Evolutionary conservation across 2,329 filamentous ascomycete species (phyloP).

Genomic region (Ramularia endophylla): DNA sequence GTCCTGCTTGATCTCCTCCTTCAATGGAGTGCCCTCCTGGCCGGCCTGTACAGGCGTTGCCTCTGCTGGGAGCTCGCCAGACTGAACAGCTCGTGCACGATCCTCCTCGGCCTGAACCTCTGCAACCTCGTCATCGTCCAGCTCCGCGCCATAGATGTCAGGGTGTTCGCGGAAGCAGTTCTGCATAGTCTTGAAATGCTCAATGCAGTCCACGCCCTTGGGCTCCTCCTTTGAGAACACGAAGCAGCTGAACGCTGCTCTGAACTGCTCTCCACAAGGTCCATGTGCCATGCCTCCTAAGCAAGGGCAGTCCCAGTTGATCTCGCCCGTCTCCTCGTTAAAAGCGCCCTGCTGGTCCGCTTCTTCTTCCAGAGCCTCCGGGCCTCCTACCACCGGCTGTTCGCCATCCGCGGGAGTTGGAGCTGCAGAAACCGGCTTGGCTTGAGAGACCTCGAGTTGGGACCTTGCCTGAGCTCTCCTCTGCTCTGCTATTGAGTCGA

Average conservation of each 20-base stretch:
- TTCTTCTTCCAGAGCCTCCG: conserved; percentile 67
- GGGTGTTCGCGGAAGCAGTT: conserved; percentile 91
- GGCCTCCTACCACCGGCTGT: conserved; percentile 27
- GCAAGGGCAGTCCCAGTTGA: conserved; percentile 99
- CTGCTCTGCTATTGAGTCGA: conserved; percentile 41
- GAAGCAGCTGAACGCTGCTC: conserved; percentile 94
- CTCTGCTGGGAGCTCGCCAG: conserved; percentile 10
- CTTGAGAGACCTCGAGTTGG: conserved; percentile 10
- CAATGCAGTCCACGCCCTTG: conserved; percentile 50
- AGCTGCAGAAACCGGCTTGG: conserved; percentile 4
- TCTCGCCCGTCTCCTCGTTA: conserved; percentile 97
- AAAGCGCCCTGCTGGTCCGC: conserved; percentile 85
- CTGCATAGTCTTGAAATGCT: conserved; percentile 73
- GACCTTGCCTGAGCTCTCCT: conserved; percentile 30
- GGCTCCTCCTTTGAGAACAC: conserved; percentile 92
- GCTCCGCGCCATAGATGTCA: conserved; percentile 84
- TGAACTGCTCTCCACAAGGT: conserved; percentile 93
- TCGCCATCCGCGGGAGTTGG: conserved; percentile 18
- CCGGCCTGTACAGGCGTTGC: conserved; percentile 20
- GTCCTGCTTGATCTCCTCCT: conserved; percentile 29
- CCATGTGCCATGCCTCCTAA: conserved; percentile 95
- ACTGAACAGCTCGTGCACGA: conserved; percentile 10
- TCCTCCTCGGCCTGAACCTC: conserved; percentile 19
- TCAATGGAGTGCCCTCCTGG: conserved; percentile 25
- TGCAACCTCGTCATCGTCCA: conserved; percentile 66